Percentiles rank a stretch among this genome's conserved stretches.
Conservation (phyloP, 1,139 yeast genomes). For the Kodamaea derodonti region DNA sequence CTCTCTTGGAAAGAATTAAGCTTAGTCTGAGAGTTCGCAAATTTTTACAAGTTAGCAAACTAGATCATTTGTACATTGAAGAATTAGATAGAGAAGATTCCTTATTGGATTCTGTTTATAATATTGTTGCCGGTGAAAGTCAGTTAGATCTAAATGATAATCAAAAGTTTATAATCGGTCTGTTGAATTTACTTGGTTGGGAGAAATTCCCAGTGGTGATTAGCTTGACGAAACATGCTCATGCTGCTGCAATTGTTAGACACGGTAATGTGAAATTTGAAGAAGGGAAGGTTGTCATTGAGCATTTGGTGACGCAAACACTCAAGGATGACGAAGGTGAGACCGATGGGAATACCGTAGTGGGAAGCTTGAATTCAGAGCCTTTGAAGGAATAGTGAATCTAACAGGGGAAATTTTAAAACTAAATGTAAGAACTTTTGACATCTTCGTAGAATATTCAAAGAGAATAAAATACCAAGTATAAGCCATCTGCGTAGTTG, state of each 20-base stretch:
- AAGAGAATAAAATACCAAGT: no score
- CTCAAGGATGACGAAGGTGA: neutral
- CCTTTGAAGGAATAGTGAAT: no score
- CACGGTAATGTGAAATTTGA: slow-evolving; percentile 47
- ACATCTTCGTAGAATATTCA: no score
- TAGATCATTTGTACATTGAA: slow-evolving; percentile 27
- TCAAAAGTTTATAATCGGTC: slow-evolving; percentile 52
- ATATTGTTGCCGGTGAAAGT: slow-evolving; percentile 34
- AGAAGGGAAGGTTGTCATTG: slow-evolving; percentile 67
- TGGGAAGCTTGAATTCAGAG: no score
- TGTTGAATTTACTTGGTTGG: slow-evolving; percentile 63
- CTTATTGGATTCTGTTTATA: slow-evolving; percentile 58
- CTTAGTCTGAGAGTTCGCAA: slow-evolving; percentile 30
- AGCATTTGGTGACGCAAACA: slow-evolving; percentile 48
- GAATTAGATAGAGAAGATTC: slow-evolving; percentile 9
- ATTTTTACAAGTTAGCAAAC: slow-evolving; percentile 26
- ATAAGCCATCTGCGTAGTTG: no score
- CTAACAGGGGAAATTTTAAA: no score
- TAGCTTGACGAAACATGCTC: slow-evolving; percentile 61
- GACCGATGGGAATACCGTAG: no score
- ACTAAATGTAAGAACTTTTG: no score
- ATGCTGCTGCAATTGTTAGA: slow-evolving; percentile 78
- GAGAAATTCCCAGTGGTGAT: slow-evolving; percentile 67
- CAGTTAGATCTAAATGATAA: slow-evolving; percentile 29
- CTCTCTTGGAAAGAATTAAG: slow-evolving; percentile 38